Evolutionary conservation across 352 stramenopile species (phyloP).

Genomic region (Pythium guiyangense): DNA sequence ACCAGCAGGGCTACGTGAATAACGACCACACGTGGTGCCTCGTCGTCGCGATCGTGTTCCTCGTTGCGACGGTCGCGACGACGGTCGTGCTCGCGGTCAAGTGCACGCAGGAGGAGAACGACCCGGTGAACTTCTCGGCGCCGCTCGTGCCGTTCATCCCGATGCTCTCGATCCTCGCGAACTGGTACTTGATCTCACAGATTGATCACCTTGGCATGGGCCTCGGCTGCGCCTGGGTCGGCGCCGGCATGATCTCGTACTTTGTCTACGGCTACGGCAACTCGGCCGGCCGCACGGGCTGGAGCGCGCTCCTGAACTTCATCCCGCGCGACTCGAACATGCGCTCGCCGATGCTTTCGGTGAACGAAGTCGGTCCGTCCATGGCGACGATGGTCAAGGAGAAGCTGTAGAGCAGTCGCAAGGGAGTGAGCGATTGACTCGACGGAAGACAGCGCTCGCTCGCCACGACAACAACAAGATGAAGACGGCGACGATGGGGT

Average conservation of each 20-base stretch:
- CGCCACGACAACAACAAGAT: no score
- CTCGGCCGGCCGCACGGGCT: slow-evolving; percentile 55
- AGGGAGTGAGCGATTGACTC: no score
- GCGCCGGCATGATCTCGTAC: slow-evolving; percentile 59
- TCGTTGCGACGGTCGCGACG: slow-evolving; percentile 27
- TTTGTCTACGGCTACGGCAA: slow-evolving; percentile 73
- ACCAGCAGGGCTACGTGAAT: slow-evolving; percentile 69
- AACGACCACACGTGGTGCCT: slow-evolving; percentile 27
- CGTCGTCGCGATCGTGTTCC: slow-evolving; percentile 40
- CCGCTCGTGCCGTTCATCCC: slow-evolving; percentile 71
- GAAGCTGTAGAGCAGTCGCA: slow-evolving; percentile 12
- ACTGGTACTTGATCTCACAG: slow-evolving; percentile 73
- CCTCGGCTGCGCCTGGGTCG: slow-evolving; percentile 48
- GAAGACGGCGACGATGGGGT: no score
- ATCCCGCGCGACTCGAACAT: slow-evolving; percentile 38
- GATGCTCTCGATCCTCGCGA: slow-evolving; percentile 44
- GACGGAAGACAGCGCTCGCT: no score
- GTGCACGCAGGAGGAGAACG: slow-evolving; percentile 48
- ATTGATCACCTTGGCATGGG: slow-evolving; percentile 48
- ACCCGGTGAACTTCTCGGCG: slow-evolving; percentile 41
- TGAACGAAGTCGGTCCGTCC: slow-evolving; percentile 36
- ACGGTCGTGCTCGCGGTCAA: slow-evolving; percentile 45
- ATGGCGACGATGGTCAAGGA: slow-evolving; percentile 30
- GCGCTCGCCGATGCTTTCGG: slow-evolving; percentile 50
- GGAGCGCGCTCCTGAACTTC: slow-evolving; percentile 46